Conservation (phyloP, 257 asterid genomes). For the Przewalskia tangutica region DNA sequence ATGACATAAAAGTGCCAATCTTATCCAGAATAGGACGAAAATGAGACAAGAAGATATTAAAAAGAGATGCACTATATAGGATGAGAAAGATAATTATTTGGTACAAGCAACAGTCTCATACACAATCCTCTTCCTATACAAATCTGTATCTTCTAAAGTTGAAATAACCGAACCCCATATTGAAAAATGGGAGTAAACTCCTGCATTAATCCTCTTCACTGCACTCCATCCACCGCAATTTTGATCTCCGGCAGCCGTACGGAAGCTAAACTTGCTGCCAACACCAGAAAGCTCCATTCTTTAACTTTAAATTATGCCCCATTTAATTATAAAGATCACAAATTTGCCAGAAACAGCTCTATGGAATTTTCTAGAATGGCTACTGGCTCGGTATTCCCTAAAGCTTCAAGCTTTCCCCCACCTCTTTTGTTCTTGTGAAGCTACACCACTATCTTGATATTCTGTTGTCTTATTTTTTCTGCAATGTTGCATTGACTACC, state of each 20-base stretch:
- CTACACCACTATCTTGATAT: neutral
- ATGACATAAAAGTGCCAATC: neutral
- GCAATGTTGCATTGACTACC: no score
- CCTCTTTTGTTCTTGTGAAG: neutral
- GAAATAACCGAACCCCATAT: neutral
- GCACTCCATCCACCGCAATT: constrained; percentile 21
- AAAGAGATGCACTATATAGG: neutral
- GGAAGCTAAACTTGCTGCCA: constrained; percentile 17
- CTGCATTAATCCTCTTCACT: constrained; percentile 19
- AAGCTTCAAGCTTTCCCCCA: neutral
- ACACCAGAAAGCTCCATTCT: constrained; percentile 11
- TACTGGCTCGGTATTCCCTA: constrained; percentile 2
- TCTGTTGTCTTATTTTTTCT: no score
- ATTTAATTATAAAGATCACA: neutral
- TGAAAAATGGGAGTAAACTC: neutral
- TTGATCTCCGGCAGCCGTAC: constrained; percentile 21
- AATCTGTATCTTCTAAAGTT: neutral
- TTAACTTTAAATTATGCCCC: constrained; percentile 15
- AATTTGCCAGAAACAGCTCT: constrained; percentile 2
- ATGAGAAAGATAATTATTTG: neutral
- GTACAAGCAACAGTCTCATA: neutral
- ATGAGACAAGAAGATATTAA: neutral
- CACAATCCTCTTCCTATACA: neutral
- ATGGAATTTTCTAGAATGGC: constrained; percentile 26
- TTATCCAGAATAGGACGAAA: constrained; percentile 1